phyloP scores from a whole-genome alignment of 306 rosid species.

The Parietaria judaica region DNA sequence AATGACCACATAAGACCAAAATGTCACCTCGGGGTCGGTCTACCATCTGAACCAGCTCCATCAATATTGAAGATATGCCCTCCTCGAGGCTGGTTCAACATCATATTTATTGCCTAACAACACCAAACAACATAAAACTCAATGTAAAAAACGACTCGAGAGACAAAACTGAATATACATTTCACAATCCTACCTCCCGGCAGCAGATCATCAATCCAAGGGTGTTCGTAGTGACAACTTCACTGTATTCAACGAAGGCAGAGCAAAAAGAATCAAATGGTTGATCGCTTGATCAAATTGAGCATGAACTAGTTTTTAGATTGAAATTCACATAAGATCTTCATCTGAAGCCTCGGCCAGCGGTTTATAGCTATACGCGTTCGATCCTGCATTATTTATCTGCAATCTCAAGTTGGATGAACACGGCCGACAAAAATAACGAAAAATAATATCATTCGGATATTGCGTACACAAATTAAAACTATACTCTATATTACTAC shows the following conservation, averaged over 20 bases:
- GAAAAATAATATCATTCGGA: neutral
- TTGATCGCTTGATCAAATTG: neutral
- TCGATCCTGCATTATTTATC: conserved; percentile 98
- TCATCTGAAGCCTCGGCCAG: conserved; percentile 91
- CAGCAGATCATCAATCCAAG: conserved; percentile 98
- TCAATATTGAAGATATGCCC: conserved; percentile 96
- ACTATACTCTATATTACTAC: conserved; percentile 27
- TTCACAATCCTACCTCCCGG: conserved; percentile 58
- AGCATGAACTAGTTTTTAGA: neutral
- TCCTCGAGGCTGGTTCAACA: conserved; percentile 78
- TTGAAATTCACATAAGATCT: conserved; percentile 70
- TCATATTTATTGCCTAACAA: conserved; percentile 82
- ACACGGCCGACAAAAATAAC: neutral
- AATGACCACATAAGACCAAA: conserved; percentile 12
- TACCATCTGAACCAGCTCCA: conserved; percentile 98
- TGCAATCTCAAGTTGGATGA: conserved; percentile 41
- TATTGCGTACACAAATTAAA: neutral
- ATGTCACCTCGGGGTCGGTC: conserved; percentile 88
- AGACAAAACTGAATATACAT: neutral
- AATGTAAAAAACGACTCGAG: conserved; percentile 3
- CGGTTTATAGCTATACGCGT: conserved; percentile 86
- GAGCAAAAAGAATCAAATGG: conserved; percentile 14
- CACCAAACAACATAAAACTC: conserved; percentile 23
- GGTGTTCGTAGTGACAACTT: conserved; percentile 85
- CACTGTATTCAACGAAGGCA: conserved; percentile 50